These are phyloP conservation scores for Bryoerythrophyllum caledonicum DNA, from an alignment of 225 moss, liverwort and hornwort species.

Conservation along the genomic window DNA sequence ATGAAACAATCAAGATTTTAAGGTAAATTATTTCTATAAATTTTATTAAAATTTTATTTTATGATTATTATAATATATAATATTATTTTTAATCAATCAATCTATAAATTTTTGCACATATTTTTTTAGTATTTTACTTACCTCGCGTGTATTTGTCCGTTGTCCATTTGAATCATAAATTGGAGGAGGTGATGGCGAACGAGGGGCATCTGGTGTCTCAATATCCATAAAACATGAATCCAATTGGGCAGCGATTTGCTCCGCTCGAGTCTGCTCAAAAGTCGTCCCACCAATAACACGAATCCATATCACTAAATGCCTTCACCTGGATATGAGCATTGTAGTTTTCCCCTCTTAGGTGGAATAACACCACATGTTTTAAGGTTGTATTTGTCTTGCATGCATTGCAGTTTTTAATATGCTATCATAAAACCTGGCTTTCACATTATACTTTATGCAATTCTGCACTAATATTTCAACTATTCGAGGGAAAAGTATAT, in stretches of 20 bases:
- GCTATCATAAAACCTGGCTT: not conserved
- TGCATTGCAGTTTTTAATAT: slow-evolving; percentile 9
- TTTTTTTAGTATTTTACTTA: not conserved
- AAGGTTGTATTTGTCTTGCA: slow-evolving; percentile 3
- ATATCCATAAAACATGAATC: slow-evolving; percentile 74
- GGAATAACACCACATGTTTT: slow-evolving; percentile 33
- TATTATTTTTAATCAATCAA: not conserved
- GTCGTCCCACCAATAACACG: slow-evolving; percentile 94
- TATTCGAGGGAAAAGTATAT: not conserved
- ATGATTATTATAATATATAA: not conserved
- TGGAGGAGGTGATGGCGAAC: slow-evolving; percentile 90
- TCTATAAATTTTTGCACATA: not conserved
- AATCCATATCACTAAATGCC: slow-evolving; percentile 90
- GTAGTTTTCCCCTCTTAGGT: slow-evolving; percentile 45
- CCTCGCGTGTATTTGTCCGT: slow-evolving; percentile 86
- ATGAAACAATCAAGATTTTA: accelerated
- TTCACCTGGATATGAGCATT: slow-evolving; percentile 89
- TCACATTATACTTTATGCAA: not conserved
- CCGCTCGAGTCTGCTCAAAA: slow-evolving; percentile 99
- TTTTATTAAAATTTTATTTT: no score
- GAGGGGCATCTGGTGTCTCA: slow-evolving; percentile 46
- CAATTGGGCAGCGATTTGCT: slow-evolving; percentile 95
- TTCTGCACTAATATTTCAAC: not conserved
- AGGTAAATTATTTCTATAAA: not conserved
- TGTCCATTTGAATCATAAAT: slow-evolving; percentile 86